These are phyloP conservation scores for Fragaria iinumae DNA, from an alignment of 306 rosid species.

Conservation along the genomic window DNA sequence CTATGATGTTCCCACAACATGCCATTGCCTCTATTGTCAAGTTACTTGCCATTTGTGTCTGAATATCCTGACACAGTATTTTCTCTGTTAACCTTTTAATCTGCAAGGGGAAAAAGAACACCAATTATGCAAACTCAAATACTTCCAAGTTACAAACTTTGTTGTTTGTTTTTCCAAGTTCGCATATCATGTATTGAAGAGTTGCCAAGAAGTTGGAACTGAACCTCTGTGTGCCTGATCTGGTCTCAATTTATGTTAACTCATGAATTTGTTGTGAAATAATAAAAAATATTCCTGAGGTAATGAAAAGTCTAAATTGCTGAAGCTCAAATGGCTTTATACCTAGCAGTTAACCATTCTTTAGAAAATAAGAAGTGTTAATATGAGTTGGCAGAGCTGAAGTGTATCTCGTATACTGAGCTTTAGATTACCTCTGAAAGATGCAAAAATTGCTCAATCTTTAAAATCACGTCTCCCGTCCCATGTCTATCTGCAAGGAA, in stretches of 20 bases:
- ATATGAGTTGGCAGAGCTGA: neutral
- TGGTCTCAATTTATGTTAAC: neutral
- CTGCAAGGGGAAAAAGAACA: neutral
- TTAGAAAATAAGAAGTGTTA: neutral
- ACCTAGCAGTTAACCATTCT: conserved; percentile 1
- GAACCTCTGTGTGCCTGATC: neutral
- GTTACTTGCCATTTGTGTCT: neutral
- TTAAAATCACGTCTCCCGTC: neutral
- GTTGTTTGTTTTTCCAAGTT: neutral
- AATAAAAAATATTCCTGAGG: neutral
- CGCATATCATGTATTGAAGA: neutral
- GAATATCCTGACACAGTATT: neutral
- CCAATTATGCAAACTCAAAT: neutral
- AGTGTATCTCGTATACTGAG: neutral
- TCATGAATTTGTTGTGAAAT: neutral
- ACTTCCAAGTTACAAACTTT: neutral
- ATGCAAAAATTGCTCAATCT: conserved; percentile 3
- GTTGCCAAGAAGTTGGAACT: neutral
- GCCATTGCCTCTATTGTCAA: neutral
- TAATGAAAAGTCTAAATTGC: conserved; percentile 1
- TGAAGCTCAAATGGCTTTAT: neutral
- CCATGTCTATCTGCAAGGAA: conserved; percentile 14
- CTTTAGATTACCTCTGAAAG: conserved; percentile 6
- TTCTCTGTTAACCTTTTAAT: neutral
- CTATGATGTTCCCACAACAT: neutral